Evolutionary conservation across 768 basidiomycete genomes (phyloP).

Genomic region (Roridomyces roridus): DNA sequence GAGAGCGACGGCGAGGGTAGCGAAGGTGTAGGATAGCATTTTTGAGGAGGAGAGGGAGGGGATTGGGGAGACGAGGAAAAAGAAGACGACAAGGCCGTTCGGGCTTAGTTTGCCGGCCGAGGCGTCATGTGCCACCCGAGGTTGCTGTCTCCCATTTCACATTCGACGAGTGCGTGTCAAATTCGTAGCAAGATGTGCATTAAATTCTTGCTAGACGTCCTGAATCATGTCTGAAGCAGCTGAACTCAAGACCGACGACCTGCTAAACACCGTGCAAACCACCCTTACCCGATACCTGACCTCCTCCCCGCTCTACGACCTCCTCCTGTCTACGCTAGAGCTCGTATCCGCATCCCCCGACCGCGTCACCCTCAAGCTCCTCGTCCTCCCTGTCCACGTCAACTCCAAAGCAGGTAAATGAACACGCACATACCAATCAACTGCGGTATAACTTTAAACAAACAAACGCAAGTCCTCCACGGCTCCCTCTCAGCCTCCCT

Average conservation of each 20-base stretch:
- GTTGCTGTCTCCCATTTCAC: too few species aligned
- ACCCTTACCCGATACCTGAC: constrained; percentile 17
- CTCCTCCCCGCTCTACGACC: constrained; percentile 22
- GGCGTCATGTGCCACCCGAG: too few species aligned
- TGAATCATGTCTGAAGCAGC: too few species aligned
- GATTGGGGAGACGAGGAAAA: not conserved
- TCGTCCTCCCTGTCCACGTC: constrained; percentile 21
- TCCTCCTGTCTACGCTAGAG: constrained; percentile 13
- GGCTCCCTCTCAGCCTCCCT: constrained; percentile 22
- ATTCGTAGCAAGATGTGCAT: too few species aligned
- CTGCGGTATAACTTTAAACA: too few species aligned
- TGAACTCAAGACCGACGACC: not conserved
- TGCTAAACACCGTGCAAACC: constrained; percentile 8
- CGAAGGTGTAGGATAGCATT: not conserved
- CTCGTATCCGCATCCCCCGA: constrained; percentile 5
- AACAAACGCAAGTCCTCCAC: constrained; percentile 25
- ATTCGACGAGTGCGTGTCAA: too few species aligned
- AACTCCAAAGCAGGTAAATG: constrained; percentile 26
- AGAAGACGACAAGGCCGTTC: too few species aligned
- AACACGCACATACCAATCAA: not conserved
- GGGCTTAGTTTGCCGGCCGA: too few species aligned
- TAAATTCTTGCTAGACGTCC: too few species aligned
- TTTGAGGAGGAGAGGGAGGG: not conserved
- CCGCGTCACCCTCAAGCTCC: constrained; percentile 12
- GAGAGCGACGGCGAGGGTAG: constrained; percentile 9